Conservation (phyloP, 768 basidiomycete genomes). For the Lanmaoa pseudosensibilis region DNA sequence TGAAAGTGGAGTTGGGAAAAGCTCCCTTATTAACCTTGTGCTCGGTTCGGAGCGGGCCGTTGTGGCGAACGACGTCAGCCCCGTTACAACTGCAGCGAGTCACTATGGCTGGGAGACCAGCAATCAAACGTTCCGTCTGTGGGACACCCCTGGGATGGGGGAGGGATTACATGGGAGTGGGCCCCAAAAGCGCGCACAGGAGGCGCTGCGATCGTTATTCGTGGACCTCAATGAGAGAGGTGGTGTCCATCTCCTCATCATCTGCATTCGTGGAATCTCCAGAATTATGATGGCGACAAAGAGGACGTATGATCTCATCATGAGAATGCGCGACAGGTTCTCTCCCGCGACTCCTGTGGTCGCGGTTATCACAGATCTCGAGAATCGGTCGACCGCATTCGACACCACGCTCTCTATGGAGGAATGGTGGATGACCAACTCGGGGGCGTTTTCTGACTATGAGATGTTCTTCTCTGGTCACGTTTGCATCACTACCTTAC, state of each 20-base stretch:
- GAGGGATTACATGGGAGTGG: conserved; percentile 22
- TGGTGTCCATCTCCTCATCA: conserved; percentile 26
- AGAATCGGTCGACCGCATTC: conserved; percentile 19
- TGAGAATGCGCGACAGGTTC: conserved; percentile 15
- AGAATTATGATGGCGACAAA: conserved; percentile 16
- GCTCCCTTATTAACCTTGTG: conserved; percentile 29
- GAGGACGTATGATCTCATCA: conserved; percentile 20
- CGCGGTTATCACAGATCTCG: conserved; percentile 33
- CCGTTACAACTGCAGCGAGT: conserved; percentile 15
- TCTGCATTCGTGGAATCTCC: conserved; percentile 28
- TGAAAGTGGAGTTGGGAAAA: conserved; percentile 31
- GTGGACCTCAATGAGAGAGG: conserved; percentile 21
- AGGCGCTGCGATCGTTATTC: conserved; percentile 22
- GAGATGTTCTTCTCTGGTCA: conserved; percentile 36
- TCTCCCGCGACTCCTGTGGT: conserved; percentile 24
- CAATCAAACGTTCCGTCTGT: conserved; percentile 21
- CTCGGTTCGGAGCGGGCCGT: conserved; percentile 22
- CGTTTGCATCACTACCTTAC: conserved; percentile 40
- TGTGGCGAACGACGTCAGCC: conserved; percentile 17
- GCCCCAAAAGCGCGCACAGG: conserved; percentile 18
- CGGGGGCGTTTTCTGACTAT: conserved; percentile 24
- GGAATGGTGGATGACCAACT: conserved; percentile 40
- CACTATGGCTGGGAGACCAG: conserved; percentile 15
- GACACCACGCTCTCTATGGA: conserved; percentile 28
- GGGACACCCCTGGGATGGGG: conserved; percentile 34